phyloP scores from a whole-genome alignment of 257 asterid genomes.

The Solanum rostratum region DNA sequence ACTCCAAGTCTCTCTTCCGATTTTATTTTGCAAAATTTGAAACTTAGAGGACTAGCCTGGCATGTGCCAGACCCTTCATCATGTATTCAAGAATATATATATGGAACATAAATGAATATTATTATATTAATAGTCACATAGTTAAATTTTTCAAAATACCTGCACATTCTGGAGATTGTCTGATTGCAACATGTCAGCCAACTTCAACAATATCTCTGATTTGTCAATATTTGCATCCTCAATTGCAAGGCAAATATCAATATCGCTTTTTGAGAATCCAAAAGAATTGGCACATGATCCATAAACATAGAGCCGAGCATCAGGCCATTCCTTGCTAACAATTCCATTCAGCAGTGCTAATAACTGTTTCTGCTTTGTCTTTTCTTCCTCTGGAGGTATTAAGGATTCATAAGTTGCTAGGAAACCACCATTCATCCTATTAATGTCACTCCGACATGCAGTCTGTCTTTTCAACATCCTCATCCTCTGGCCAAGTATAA shows the following conservation, averaged over 20 bases:
- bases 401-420: slow-evolving; percentile 54
- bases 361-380: slow-evolving; percentile 70
- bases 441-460: slow-evolving; percentile 50
- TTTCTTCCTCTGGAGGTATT: slow-evolving; percentile 90
- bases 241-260: slow-evolving; percentile 82
- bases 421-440: slow-evolving; percentile 34
- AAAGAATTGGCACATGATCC: slow-evolving; percentile 98
- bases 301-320: slow-evolving; percentile 64
- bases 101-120: not conserved
- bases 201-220: slow-evolving; percentile 61
- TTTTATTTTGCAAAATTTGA: too few relatives aligned
- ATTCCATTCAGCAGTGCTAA: slow-evolving; percentile 46
- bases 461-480: slow-evolving; percentile 42
- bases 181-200: slow-evolving; percentile 68
- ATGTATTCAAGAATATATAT: not conserved
- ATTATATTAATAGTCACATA: not conserved
- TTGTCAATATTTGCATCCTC: slow-evolving; percentile 45
- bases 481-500: slow-evolving; percentile 67
- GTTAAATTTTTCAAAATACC: slow-evolving; percentile 22
- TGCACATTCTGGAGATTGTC: slow-evolving; percentile 83
- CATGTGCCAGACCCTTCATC: not conserved
- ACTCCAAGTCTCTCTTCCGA: not conserved
- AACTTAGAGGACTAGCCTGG: not conserved
- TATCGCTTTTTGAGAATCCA: slow-evolving; percentile 85
- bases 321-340: slow-evolving; percentile 75